Base-by-base conservation (phyloP, 1,139 yeast species). In the Pneumocystis murina region DNA sequence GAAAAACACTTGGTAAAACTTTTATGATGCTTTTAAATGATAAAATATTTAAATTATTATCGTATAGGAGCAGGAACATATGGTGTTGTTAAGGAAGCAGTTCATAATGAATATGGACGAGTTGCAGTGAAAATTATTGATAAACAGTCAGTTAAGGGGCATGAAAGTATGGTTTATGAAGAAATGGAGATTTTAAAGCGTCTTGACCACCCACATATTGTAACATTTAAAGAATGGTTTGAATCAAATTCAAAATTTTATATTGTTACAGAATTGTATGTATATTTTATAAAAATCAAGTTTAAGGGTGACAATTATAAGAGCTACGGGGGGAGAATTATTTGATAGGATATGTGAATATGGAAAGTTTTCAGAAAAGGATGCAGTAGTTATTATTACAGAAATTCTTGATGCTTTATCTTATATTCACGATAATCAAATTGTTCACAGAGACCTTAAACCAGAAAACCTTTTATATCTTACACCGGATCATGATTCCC, bases 401-500 rank as follows among this genome's bases (percentile, higher is more conserved):
- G 94, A 90, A 72, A 80, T 89, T 64, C 76, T 89, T 61, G 81
- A 82, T 63, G 96, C 96, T 1, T 78, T 90, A 59, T 77, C 79
- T 62, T 90, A 90, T 72, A 78, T 90, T 66, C 97, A 90, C 71
- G 74, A 77, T 41, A 63, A 59, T 35, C 82, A 88, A 73, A 87
- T 90, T 72, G 96, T 90, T 6, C 97, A 90, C 73, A 81, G 97
- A 63, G 97, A 90, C 73, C 78, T 90, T 69, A 90, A 90, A 76
- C 97, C 96, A 0, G 97, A 90, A 72, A 90, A 90, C 74, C 79
- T 90, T 62, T 78, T 90, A 62, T 89, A 87, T 72, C 77, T 84
- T 62, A 78, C 82, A 35, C 73, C 76, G 0, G 80, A 77, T 14
- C 76, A 75, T 24, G 79, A 85, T 66, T 85, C 95, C 6, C 82